Evolutionary conservation across 306 rosid genomes (phyloP), one percentile per base, ranked within the genome.

Genomic region (Adenanthera pavonina): DNA sequence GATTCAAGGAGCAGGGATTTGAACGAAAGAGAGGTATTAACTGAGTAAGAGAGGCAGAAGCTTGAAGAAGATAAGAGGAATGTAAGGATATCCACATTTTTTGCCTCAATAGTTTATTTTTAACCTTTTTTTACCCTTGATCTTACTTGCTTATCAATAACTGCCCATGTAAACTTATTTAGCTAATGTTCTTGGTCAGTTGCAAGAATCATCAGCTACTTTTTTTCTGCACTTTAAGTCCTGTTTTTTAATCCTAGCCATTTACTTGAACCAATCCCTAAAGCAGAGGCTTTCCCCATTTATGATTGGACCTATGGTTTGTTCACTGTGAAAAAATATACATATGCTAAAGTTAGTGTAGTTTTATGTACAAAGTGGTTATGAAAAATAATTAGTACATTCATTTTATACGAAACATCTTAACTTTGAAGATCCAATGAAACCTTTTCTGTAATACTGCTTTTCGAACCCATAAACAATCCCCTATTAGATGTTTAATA

Each of bases 41-140:
- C 99, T 79, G 97, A 91, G 79, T 90, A 88, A 54, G 97, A 95
- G 87, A 92, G 92, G 79, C 92, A 84, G 83, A 91, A 92, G 79
- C 98, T 93, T 72, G 97, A 91, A 11, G 99, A 93, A 78, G 99
- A 95, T 34, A 92, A 81, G 84, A 84, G 86, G 87, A 92, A 92
- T 98, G 99, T 93, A 78, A 61, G 74, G 11, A 38, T 54, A 60
- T 80, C 49, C 34, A 61, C 72, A 36, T 46, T 71, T 44, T 67
- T 72, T 48, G 16, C 40, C 71, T 34, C 20, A 44, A 14, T 36
- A 4, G 56, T 49, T 75, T 61, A 9, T 53, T 64, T n/a, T 75
- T 66, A 57, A 57, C 20, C 0, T 72, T 51, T 53, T 65, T 61
- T 77, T 72, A 2, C 64, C 20, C 44, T 66, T 51, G 17, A 47